Evolutionary conservation across 352 stramenopile genomes (phyloP), one percentile per base, ranked within the genome.

Genomic region (Albugo laibachii): DNA sequence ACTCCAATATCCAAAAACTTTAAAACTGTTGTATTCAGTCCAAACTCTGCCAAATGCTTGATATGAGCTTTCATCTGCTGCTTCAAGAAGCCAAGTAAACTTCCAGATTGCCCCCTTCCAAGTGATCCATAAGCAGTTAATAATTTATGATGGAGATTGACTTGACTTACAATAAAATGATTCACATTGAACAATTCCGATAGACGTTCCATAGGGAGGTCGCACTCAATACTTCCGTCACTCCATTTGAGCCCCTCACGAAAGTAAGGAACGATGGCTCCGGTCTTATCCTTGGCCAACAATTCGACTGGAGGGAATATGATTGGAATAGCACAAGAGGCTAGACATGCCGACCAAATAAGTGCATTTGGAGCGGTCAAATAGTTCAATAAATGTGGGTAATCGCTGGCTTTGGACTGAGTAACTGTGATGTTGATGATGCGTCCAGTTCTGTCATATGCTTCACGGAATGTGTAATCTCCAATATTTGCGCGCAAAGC

Each of bases 351-450:
- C 45, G 76, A 95, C 95, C 95, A 99, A 37, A 99, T 92, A n/a
- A 98, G 66, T 24, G 98, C 93, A 55, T 99, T 95, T 16, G 95
- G 95, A 4, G 94, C 89, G 5, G 93, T 98, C 15, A 99, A 69
- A 71, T 98, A 98, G 61, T 99, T 99, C 16, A 99, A 76, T 16
- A 99, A 56, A 41, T 96, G 80, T 44, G 93, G 93, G 46, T 96
- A 95, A 59, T 98, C 94, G 52, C 82, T 73, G 11, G 72, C 62
- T 53, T 73, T 83, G 43, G 80, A 64, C 18, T 92, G 92, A 5
- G 89, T 97, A 11, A 98, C 95, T 6, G 91, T 97, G 52, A 99
- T 97, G 68, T 99, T 99, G 45, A 98, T 84, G 64, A 98, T 98
- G 16, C 94, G 73, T 24, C 94, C 94, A 11, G 95, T 99, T 36